Evolutionary conservation across 768 basidiomycete species (phyloP).

Genomic region (Trametes cubensis): DNA sequence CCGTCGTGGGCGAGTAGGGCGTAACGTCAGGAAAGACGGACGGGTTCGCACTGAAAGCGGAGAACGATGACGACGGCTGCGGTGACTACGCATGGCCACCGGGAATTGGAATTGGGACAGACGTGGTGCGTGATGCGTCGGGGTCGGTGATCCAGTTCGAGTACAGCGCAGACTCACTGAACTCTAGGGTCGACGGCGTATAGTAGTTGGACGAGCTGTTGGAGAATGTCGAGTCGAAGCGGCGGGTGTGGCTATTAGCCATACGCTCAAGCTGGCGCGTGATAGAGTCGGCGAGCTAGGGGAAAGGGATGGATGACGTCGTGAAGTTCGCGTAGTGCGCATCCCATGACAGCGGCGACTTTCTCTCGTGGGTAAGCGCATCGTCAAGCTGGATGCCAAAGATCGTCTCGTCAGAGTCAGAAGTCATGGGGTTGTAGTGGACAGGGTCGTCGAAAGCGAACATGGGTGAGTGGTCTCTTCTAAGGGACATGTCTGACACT

Average conservation of each 20-base stretch:
- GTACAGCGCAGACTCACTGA: conserved; percentile 44
- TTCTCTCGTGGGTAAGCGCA: conserved; percentile 30
- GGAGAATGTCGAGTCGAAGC: conserved; percentile 30
- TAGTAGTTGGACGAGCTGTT: conserved; percentile 39
- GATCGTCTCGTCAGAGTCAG: conserved; percentile 56
- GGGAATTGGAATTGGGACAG: conserved; percentile 67
- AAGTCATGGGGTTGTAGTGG: conserved; percentile 37
- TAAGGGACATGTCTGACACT: conserved; percentile 32
- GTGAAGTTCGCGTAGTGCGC: conserved; percentile 46
- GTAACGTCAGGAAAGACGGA: conserved; percentile 49
- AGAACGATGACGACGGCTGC: conserved; percentile 47
- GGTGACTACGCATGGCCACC: conserved; percentile 31
- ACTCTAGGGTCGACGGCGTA: conserved; percentile 42
- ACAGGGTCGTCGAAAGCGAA: conserved; percentile 32
- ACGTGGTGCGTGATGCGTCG: conserved; percentile 45
- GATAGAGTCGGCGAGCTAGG: conserved; percentile 44
- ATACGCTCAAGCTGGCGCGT: conserved; percentile 44
- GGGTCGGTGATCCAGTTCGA: conserved; percentile 69
- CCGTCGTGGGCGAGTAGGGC: conserved; percentile 58
- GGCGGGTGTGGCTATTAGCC: conserved; percentile 36
- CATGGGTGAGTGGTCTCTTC: conserved; percentile 34
- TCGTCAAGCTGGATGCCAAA: conserved; percentile 67
- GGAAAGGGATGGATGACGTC: conserved; percentile 43
- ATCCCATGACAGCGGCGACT: conserved; percentile 38
- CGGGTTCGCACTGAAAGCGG: conserved; percentile 49